A percentile compares a stretch with the other conserved stretches of the same genome.
These are phyloP conservation scores for Cadophora sp. DNA, from an alignment of 2,329 filamentous ascomycete genomes.

Conservation along the genomic window DNA sequence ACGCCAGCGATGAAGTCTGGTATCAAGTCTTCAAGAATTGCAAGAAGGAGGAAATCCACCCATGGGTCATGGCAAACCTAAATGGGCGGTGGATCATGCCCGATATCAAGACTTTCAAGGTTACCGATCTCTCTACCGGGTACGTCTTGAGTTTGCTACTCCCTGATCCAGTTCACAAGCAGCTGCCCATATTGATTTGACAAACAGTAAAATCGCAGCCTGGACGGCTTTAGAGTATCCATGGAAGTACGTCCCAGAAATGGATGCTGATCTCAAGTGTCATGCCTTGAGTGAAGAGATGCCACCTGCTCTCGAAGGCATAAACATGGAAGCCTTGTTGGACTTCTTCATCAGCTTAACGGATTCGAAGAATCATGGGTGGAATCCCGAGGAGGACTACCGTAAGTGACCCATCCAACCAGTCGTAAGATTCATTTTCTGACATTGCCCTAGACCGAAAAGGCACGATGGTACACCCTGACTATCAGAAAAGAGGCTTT, in stretches of 20 bases:
- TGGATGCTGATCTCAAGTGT: slow-evolving; percentile 30
- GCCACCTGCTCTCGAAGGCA: slow-evolving; percentile 28
- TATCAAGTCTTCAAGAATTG: slow-evolving; percentile 22
- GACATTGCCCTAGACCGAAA: slow-evolving; percentile 27
- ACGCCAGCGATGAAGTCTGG: slow-evolving; percentile 32
- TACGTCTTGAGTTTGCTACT: slow-evolving; percentile 10
- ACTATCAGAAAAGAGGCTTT: slow-evolving; percentile 31
- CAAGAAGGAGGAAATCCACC: slow-evolving; percentile 26
- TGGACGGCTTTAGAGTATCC: slow-evolving; percentile 35
- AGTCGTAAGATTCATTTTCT: neutral
- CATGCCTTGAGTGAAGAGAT: slow-evolving; percentile 17
- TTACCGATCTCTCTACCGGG: slow-evolving; percentile 30
- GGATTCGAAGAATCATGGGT: slow-evolving; percentile 27
- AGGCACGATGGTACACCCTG: slow-evolving; percentile 34
- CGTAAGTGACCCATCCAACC: slow-evolving; percentile 21
- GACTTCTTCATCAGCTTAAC: slow-evolving; percentile 23
- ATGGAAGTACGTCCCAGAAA: slow-evolving; percentile 29
- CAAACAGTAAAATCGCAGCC: slow-evolving; percentile 32
- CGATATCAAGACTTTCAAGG: slow-evolving; percentile 33
- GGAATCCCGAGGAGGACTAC: slow-evolving; percentile 35
- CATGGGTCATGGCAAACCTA: slow-evolving; percentile 31
- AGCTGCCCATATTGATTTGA: neutral
- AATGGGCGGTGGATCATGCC: slow-evolving; percentile 32
- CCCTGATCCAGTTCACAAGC: neutral
- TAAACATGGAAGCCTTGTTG: slow-evolving; percentile 26